A percentile compares a stretch with the other conserved stretches of the same genome.
Conservation (phyloP, 768 basidiomycete species). For the Tulasnella sp. region DNA sequence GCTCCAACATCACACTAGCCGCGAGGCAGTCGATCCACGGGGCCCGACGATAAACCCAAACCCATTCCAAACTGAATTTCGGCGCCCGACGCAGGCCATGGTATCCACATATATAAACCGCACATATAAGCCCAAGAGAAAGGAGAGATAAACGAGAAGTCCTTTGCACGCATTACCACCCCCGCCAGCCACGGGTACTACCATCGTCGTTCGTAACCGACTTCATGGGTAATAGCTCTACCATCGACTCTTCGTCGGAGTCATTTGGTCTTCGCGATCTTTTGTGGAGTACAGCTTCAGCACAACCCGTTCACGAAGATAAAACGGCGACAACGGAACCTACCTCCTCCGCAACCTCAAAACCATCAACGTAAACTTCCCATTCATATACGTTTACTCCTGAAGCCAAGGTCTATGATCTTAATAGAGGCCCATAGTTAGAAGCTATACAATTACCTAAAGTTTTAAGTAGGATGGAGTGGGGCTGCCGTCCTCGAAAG, state of each 20-base stretch:
- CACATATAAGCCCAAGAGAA: background rate
- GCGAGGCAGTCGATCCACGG: too few species aligned
- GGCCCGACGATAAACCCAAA: too few species aligned
- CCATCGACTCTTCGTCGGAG: background rate
- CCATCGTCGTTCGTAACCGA: background rate
- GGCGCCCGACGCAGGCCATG: background rate
- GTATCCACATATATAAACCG: background rate
- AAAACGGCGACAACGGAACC: background rate
- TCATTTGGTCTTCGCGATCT: background rate
- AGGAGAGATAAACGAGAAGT: background rate
- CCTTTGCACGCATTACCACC: background rate
- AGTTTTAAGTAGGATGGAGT: too few species aligned
- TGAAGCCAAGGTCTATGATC: too few species aligned
- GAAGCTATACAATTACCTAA: too few species aligned
- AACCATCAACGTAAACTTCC: background rate
- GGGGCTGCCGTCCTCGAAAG: too few species aligned
- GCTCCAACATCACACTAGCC: too few species aligned
- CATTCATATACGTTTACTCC: too few species aligned
- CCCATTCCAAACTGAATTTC: too few species aligned
- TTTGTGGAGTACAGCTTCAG: background rate
- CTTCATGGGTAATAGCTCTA: background rate
- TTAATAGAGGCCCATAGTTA: too few species aligned
- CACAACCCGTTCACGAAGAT: background rate
- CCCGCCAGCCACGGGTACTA: background rate
- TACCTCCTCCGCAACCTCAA: background rate